Evolutionary conservation across 371 early-diverging fungal genomes (phyloP).

Genomic region (Ordospora pajunii): DNA sequence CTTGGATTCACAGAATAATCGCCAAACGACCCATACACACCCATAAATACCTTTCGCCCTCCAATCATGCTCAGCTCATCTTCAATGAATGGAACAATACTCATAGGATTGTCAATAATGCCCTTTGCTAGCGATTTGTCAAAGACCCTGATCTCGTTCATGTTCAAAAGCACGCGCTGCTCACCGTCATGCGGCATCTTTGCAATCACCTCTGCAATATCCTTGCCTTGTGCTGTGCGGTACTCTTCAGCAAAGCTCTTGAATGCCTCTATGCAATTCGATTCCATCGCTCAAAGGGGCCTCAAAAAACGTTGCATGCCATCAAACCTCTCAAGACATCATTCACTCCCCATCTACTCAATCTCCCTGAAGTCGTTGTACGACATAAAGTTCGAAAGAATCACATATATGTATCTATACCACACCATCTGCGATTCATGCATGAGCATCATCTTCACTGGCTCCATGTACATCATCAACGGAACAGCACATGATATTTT

Average conservation of each 20-base stretch:
- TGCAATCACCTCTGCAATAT: constrained; percentile 8
- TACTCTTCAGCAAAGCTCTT: constrained; percentile 25
- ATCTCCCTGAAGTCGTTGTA: constrained; percentile 63
- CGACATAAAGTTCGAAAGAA: constrained; percentile 83
- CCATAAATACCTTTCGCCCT: constrained; percentile 56
- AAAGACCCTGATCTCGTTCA: constrained; percentile 55
- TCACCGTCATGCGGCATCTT: background rate
- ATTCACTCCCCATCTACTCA: background rate
- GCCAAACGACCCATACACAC: constrained; percentile 84
- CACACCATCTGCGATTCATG: constrained; percentile 79
- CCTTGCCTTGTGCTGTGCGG: background rate
- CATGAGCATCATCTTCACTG: constrained; percentile 70
- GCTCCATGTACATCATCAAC: constrained; percentile 63
- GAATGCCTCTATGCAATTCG: background rate
- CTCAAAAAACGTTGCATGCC: background rate
- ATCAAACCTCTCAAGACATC: background rate
- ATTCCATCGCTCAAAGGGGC: background rate
- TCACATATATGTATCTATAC: constrained; percentile 81
- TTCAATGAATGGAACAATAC: constrained; percentile 55
- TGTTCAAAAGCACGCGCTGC: constrained; percentile 47
- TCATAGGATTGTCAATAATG: constrained; percentile 49
- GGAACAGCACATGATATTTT: background rate
- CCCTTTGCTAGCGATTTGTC: constrained; percentile 40
- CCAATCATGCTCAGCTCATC: constrained; percentile 36
- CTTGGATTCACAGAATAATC: constrained; percentile 77